Evolutionary conservation across 805 yeast genomes (phyloP).

Genomic region (Metschnikowia arizonensis): DNA sequence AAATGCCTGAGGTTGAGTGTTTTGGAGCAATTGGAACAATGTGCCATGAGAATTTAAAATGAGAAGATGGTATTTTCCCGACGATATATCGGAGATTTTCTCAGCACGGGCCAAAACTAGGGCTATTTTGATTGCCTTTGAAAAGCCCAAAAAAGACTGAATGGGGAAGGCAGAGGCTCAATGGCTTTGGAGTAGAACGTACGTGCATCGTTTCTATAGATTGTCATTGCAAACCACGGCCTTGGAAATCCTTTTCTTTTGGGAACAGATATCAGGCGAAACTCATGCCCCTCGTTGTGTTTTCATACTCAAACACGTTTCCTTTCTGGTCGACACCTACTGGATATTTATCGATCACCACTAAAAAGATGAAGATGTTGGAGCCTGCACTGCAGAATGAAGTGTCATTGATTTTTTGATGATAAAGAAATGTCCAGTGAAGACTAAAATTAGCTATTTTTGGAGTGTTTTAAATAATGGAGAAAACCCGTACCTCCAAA

Average conservation of each 20-base stretch:
- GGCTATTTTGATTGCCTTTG: conserved; percentile 5
- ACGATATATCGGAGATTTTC: conserved; percentile 43
- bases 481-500: too few relatives aligned
- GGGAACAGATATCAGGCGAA: conserved; percentile 23
- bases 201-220: conserved; percentile 35
- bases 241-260: conserved; percentile 22
- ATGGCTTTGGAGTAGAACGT: conserved; percentile 34
- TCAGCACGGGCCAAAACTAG: conserved; percentile 23
- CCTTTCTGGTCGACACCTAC: conserved; percentile 69
- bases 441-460: too few relatives aligned
- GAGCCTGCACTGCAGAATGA: too few relatives aligned
- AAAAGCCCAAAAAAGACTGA: conserved; percentile 8
- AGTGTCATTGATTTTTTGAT: too few relatives aligned
- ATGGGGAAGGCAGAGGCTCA: background rate
- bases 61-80: conserved; percentile 71
- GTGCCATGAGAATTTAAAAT: conserved; percentile 55
- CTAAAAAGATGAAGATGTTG: too few relatives aligned
- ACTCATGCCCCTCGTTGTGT: conserved; percentile 22
- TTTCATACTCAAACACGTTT: conserved; percentile 70
- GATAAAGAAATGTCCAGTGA: too few relatives aligned
- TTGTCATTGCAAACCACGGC: conserved; percentile 50
- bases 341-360: conserved; percentile 42
- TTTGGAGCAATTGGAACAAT: conserved; percentile 39
- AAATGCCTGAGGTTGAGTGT: conserved; percentile 42
- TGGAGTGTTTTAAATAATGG: too few relatives aligned